Evolutionary conservation across 108 stramenopile genomes (phyloP), one percentile per base, ranked within the genome.

Genomic region (Cyclotella atomus): DNA sequence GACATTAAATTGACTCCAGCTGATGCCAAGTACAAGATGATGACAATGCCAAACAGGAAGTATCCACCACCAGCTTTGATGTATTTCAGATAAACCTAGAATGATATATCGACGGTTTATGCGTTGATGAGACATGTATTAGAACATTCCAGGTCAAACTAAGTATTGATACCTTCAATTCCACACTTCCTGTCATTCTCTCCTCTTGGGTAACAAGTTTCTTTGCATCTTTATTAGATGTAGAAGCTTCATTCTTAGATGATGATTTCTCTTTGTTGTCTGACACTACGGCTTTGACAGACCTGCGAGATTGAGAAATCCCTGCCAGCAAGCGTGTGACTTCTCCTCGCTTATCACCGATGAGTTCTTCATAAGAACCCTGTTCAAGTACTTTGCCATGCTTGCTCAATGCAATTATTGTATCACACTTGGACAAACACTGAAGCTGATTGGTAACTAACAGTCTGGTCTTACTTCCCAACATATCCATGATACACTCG

Each of bases 381-480:
- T 86, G 84, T 73, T 96, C 93, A 41, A 92, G 78, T 28, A 96
- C 74, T 16, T 80, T 71, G 7, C 90, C 90, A 27, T 83, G 76
- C 20, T 86, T 83, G 16, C 82, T 71, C 24, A 96, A 55, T 0
- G 91, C 93, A 25, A 96, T 67, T 19, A 96, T 77, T 14, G 67
- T 64, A 61, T 95, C 95, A 68, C 92, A 93, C n/a, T 80, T 71
- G 36, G 59, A 27, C 10, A 93, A 41, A 56, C 87, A 90, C 59
- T 89, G 89, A n/a, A 93, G 63, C 70, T 94, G 91, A 74, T 99
- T 95, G 10, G 98, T 98, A 6, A 96, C 96, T 20, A 99, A 68
- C 15, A 99, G 56, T 19, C 93, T 74, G 1, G 97, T 98, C 71
- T 94, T 95, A 4, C 84, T 83, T 55, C 65, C 66, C 66, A 95